Conservation (phyloP, 1,139 yeast species). For the Yamadazyma sp. region DNA sequence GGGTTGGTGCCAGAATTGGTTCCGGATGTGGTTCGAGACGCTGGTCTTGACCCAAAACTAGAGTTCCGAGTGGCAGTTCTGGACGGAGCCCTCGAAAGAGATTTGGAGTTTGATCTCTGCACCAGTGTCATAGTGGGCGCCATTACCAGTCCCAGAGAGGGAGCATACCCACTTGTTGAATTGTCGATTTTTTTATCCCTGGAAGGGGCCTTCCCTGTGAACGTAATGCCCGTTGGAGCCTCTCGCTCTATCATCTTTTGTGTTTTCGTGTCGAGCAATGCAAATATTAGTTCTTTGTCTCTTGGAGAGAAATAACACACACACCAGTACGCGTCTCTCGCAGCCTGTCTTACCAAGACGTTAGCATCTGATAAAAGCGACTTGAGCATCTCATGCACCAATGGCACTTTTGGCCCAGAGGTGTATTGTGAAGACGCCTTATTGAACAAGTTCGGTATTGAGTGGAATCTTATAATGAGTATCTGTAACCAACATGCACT, state of each 20-base stretch:
- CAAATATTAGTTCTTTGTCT: conserved; percentile 55
- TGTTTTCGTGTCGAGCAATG: conserved; percentile 37
- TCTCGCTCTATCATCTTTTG: conserved; percentile 28
- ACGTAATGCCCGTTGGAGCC: neutral
- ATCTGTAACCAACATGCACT: conserved; percentile 73
- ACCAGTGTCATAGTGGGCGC: conserved; percentile 19
- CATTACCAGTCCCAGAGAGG: conserved; percentile 1
- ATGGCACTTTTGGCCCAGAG: conserved; percentile 44
- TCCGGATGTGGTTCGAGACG: conserved; percentile 1
- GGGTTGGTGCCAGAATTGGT: neutral
- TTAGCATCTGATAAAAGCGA: conserved; percentile 78
- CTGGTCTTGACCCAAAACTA: neutral
- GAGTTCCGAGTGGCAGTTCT: neutral
- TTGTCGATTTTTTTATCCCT: neutral
- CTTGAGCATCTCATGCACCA: conserved; percentile 44
- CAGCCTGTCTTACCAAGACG: conserved; percentile 74
- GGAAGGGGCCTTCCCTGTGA: neutral
- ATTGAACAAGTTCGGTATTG: conserved; percentile 12
- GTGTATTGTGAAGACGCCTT: conserved; percentile 6
- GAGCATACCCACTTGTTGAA: neutral
- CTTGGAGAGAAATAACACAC: conserved; percentile 48
- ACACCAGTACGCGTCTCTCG: conserved; percentile 76
- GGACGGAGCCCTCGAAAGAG: conserved; percentile 2
- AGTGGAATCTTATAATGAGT: conserved; percentile 45
- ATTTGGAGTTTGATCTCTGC: conserved; percentile 1